Percentiles rank a stretch among this genome's conserved stretches.
Evolutionary conservation across 306 rosid genomes (phyloP).

Genomic region (Carpinus fangiana): DNA sequence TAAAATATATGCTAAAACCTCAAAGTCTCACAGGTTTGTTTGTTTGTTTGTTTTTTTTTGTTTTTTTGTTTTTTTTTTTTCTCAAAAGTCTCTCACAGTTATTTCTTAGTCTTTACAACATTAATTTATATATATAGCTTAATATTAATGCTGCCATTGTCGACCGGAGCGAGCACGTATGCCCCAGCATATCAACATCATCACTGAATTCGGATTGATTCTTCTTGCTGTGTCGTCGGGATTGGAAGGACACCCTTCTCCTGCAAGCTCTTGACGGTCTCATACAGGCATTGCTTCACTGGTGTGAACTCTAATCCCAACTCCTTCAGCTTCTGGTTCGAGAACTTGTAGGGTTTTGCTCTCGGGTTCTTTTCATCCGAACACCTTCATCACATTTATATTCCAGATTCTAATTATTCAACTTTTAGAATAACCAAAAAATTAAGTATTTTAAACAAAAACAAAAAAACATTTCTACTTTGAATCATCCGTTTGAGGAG

Average conservation of each 20-base stretch:
- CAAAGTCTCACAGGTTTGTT: too few species aligned
- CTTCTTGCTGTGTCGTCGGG: constrained; percentile 34
- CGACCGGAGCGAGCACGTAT: not conserved
- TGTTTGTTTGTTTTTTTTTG: too few species aligned
- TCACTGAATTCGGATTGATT: constrained; percentile 31
- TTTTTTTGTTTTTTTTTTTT: too few species aligned
- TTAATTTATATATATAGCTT: not conserved
- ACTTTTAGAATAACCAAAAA: not conserved
- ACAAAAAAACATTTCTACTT: too few species aligned
- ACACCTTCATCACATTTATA: constrained; percentile 44
- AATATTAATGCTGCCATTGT: not conserved
- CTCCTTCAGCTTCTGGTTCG: constrained; percentile 68
- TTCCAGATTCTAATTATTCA: not conserved
- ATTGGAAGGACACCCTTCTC: constrained; percentile 77
- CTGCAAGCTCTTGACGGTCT: constrained; percentile 80
- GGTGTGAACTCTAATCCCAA: constrained; percentile 78
- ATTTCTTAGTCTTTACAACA: not conserved
- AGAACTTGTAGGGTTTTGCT: constrained; percentile 61
- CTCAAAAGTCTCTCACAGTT: not conserved
- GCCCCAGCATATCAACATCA: not conserved
- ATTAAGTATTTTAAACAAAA: too few species aligned
- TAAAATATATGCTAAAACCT: not conserved
- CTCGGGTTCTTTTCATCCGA: constrained; percentile 80
- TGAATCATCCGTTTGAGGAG: too few species aligned
- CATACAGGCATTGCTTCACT: constrained; percentile 72